phyloP scores from a whole-genome alignment of 306 rosid genomes.

The Hippophae gyantsensis region DNA sequence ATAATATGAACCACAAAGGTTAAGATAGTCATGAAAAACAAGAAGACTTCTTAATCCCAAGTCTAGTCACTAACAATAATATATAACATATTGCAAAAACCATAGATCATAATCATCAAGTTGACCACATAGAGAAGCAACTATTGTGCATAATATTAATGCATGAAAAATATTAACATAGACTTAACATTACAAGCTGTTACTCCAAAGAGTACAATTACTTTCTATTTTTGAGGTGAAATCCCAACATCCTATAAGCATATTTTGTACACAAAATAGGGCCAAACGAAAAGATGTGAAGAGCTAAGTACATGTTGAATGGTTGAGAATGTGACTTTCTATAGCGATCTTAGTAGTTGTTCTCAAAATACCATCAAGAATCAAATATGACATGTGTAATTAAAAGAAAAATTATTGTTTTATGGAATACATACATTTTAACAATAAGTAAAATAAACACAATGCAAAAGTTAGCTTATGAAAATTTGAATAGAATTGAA shows the following conservation, averaged over 20 bases:
- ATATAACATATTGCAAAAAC: not conserved
- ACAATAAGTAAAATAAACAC: conserved; percentile 20
- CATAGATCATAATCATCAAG: not conserved
- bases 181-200: conserved; percentile 26
- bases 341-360: conserved; percentile 24
- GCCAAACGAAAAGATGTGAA: not conserved
- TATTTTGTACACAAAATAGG: conserved; percentile 24
- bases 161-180: conserved; percentile 12
- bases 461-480: conserved; percentile 28
- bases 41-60: not conserved
- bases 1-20: not conserved
- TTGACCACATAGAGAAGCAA: not conserved
- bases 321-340: conserved; percentile 27
- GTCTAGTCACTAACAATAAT: not conserved
- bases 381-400: conserved; percentile 37
- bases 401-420: conserved; percentile 41
- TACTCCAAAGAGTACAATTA: conserved; percentile 22
- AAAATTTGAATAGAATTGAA: conserved; percentile 35
- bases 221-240: conserved; percentile 27
- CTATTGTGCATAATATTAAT: not conserved
- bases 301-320: conserved; percentile 36
- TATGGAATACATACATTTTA: conserved; percentile 32
- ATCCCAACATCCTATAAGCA: conserved; percentile 23
- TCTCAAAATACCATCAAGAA: conserved; percentile 32
- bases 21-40: not conserved